Evolutionary conservation across 805 yeast genomes (phyloP).

Genomic region (Candida loeiensis): DNA sequence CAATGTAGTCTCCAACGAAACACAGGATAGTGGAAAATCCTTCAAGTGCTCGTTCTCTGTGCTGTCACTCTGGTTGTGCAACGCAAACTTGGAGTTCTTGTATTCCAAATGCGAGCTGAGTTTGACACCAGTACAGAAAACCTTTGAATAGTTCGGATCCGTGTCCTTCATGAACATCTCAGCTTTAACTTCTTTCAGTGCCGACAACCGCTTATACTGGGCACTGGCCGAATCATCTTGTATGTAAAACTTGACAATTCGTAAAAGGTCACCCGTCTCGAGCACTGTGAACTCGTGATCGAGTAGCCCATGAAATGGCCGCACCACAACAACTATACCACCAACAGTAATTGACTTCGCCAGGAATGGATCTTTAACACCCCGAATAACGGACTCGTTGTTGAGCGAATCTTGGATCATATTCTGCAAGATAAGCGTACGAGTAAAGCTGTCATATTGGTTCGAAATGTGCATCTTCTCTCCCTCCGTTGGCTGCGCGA

Average conservation of each 20-base stretch:
- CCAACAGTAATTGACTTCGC: conserved; percentile 17
- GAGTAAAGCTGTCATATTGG: conserved; percentile 24
- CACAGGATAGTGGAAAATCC: conserved; percentile 26
- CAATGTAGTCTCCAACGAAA: conserved; percentile 33
- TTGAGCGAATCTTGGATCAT: conserved; percentile 17
- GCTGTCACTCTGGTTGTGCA: conserved; percentile 12
- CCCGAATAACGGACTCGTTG: conserved; percentile 16
- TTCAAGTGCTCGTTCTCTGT: conserved; percentile 18
- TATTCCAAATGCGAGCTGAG: conserved; percentile 27
- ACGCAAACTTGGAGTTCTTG: conserved; percentile 12
- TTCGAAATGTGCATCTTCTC: conserved; percentile 13
- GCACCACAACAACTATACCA: conserved; percentile 30
- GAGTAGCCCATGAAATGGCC: conserved; percentile 21
- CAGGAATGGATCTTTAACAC: conserved; percentile 30
- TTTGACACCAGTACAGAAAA: conserved; percentile 30
- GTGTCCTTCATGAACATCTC: conserved; percentile 13
- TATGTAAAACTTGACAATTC: conserved; percentile 25
- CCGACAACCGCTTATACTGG: conserved; percentile 4
- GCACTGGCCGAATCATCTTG: conserved; percentile 5
- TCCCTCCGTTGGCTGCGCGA: conserved; percentile 15
- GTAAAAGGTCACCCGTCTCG: conserved; percentile 29
- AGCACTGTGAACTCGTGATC: conserved; percentile 21
- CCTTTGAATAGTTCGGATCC: conserved; percentile 16
- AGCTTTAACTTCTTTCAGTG: not conserved
- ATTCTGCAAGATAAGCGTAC: conserved; percentile 26